phyloP scores from a whole-genome alignment of 2,329 filamentous ascomycete species.

The Neonectria faginata region DNA sequence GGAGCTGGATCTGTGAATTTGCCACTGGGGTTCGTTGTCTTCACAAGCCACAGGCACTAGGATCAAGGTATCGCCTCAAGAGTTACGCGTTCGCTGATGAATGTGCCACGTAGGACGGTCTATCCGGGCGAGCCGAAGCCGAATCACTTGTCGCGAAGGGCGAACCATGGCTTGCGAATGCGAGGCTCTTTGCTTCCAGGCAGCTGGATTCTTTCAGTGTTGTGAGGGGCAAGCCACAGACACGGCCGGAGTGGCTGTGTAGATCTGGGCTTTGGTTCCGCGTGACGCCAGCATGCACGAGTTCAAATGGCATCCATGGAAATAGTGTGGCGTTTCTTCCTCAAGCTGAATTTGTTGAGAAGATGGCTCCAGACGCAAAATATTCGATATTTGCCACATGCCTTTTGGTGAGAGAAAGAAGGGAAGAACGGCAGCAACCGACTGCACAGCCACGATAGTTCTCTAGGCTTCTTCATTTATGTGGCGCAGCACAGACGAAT shows the following conservation, averaged over 20 bases:
- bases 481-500: conserved; percentile 16
- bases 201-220: conserved; percentile 10
- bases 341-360: not conserved
- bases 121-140: not conserved
- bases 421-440: not conserved
- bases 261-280: conserved; percentile 12
- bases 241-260: conserved; percentile 14
- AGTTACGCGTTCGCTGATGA: too few species aligned
- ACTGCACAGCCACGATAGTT: not conserved
- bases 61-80: too few species aligned
- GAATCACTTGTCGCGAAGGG: not conserved
- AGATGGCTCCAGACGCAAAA: not conserved
- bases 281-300: not conserved
- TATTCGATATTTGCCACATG: not conserved
- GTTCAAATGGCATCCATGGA: not conserved
- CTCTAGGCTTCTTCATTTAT: not conserved
- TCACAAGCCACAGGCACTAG: too few species aligned
- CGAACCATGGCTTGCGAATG: not conserved
- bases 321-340: not conserved
- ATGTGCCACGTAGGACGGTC: not conserved
- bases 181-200: not conserved
- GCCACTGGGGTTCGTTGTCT: too few species aligned
- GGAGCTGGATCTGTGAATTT: too few species aligned
- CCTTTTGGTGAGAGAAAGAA: not conserved
- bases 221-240: conserved; percentile 12